Percentiles rank a stretch among this genome's conserved stretches.
Conservation (phyloP, 2,329 filamentous ascomycete species). For the Aspergillus jensenii region DNA sequence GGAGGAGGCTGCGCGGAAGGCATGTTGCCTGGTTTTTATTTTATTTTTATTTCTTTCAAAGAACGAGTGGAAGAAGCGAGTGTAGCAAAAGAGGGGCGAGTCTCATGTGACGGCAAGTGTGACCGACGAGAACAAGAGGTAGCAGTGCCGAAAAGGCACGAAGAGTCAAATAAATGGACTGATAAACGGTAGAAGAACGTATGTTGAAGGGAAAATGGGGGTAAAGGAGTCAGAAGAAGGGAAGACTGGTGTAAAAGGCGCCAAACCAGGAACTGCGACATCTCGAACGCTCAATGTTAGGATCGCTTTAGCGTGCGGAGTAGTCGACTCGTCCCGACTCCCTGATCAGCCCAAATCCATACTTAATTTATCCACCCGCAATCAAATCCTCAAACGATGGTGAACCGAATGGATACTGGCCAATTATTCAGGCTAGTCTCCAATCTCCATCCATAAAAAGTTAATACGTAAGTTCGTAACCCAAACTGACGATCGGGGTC, state of each 20-base stretch:
- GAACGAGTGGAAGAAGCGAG: slow-evolving; percentile 5
- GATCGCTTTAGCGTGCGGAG: slow-evolving; percentile 11
- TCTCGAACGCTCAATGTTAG: slow-evolving; percentile 1
- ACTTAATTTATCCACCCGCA: neutral
- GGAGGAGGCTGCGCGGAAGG: slow-evolving; percentile 26
- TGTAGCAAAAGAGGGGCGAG: slow-evolving; percentile 8
- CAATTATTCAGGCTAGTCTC: neutral
- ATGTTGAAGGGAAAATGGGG: neutral
- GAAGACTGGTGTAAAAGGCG: neutral
- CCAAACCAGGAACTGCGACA: slow-evolving; percentile 2
- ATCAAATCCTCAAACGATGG: neutral
- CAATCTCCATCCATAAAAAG: neutral
- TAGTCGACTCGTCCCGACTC: slow-evolving; percentile 1
- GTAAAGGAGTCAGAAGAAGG: neutral
- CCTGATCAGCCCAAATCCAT: neutral
- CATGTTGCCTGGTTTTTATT: slow-evolving; percentile 18
- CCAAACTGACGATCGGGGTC: neutral
- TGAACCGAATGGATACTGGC: neutral
- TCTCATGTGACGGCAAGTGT: slow-evolving; percentile 16
- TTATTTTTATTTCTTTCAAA: neutral
- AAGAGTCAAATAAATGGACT: slow-evolving; percentile 4
- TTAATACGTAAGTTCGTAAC: neutral
- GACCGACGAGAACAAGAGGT: neutral
- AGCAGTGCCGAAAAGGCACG: neutral
- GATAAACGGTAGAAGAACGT: neutral